Conservation (phyloP, 1,139 yeast genomes). For the Blastobotrys aristatus region DNA sequence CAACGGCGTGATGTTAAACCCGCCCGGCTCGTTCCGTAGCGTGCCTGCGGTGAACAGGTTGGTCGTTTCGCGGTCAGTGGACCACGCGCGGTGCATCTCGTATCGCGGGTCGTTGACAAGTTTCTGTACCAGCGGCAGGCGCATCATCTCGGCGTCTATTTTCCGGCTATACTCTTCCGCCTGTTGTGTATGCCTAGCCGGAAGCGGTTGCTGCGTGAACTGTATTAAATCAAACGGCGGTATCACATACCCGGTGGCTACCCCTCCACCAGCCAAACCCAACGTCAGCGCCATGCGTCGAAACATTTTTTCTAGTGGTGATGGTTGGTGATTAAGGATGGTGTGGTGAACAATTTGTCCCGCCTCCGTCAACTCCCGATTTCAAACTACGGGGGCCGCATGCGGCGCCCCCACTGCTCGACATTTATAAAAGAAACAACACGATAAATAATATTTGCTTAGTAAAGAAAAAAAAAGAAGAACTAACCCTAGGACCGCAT, state of each 20-base stretch:
- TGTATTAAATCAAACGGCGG: slow-evolving; percentile 14
- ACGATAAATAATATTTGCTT: too few species aligned
- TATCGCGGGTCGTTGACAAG: slow-evolving; percentile 42
- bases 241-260: slow-evolving; percentile 12
- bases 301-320: background rate
- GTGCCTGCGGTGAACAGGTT: slow-evolving; percentile 36
- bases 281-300: background rate
- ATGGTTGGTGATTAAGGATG: background rate
- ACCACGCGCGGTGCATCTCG: slow-evolving; percentile 54
- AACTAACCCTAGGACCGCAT: background rate
- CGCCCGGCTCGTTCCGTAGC: slow-evolving; percentile 59
- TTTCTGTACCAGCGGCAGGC: slow-evolving; percentile 49
- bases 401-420: too few species aligned
- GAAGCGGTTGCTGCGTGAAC: slow-evolving; percentile 12
- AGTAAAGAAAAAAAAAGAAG: too few species aligned
- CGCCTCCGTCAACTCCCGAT: too few species aligned
- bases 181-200: slow-evolving; percentile 9
- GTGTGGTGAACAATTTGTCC: too few species aligned
- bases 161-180: slow-evolving; percentile 11
- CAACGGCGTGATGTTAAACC: slow-evolving; percentile 67
- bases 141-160: slow-evolving; percentile 38
- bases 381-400: too few species aligned
- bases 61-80: slow-evolving; percentile 40
- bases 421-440: too few species aligned
- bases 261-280: background rate